These are phyloP conservation scores for Brettanomyces anomalus DNA, from an alignment of 805 yeast genomes.

Conservation along the genomic window DNA sequence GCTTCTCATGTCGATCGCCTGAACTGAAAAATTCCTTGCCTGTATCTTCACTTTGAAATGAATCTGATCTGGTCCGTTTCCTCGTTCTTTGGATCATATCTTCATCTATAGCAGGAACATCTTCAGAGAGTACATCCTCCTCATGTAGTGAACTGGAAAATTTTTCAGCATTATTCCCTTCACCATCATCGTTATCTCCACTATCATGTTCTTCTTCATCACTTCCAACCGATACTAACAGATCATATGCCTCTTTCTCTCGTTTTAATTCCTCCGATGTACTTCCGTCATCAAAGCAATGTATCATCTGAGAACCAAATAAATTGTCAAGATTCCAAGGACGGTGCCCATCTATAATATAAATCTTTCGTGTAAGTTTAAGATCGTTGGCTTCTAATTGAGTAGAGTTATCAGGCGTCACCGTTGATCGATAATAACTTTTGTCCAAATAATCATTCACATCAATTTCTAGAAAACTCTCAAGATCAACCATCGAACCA, in stretches of 20 bases:
- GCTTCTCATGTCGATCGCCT: constrained; percentile 3
- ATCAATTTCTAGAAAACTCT: constrained; percentile 58
- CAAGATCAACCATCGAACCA: constrained; percentile 87
- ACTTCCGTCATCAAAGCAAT: constrained; percentile 82
- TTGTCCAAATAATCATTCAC: constrained; percentile 40
- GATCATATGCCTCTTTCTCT: constrained; percentile 56
- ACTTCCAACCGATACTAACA: constrained; percentile 33
- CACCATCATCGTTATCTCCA: constrained; percentile 29
- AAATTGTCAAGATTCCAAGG: constrained; percentile 96
- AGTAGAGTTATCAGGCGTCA: constrained; percentile 1
- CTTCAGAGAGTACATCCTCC: constrained; percentile 19
- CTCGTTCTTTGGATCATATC: constrained; percentile 12
- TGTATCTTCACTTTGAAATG: not conserved
- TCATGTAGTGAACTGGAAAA: constrained; percentile 11
- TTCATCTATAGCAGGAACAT: no score
- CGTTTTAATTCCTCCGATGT: constrained; percentile 47
- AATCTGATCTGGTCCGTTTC: not conserved
- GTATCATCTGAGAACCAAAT: constrained; percentile 70
- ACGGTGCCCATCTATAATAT: constrained; percentile 82
- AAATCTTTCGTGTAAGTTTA: constrained; percentile 48
- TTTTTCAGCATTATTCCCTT: constrained; percentile 24
- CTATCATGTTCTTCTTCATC: constrained; percentile 28
- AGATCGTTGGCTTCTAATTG: constrained; percentile 7
- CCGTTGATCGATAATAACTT: constrained; percentile 6
- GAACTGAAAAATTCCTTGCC: no score